These are phyloP conservation scores for Trametes sanguinea DNA, from an alignment of 768 basidiomycete species.

Conservation along the genomic window DNA sequence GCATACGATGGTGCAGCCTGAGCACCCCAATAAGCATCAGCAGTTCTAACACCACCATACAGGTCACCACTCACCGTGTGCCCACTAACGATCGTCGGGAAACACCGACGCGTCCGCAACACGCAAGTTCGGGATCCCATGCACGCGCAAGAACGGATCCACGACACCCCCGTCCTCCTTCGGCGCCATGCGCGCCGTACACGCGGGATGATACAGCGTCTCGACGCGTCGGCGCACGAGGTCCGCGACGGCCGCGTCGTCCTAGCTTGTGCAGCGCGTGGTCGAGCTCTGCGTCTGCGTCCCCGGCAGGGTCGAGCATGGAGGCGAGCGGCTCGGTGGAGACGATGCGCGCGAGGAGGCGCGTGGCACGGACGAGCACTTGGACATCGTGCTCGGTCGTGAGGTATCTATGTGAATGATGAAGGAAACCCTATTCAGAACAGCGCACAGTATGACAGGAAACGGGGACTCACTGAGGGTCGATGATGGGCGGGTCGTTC, in stretches of 20 bases:
- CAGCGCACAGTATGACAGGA: no score
- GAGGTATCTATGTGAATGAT: constrained; percentile 41
- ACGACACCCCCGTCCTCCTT: constrained; percentile 43
- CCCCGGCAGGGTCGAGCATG: constrained; percentile 36
- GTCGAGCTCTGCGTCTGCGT: constrained; percentile 36
- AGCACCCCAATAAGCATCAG: neutral
- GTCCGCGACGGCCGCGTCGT: constrained; percentile 39
- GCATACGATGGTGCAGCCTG: constrained; percentile 33
- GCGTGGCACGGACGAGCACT: constrained; percentile 43
- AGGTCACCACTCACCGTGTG: constrained; percentile 42
- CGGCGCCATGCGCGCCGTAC: constrained; percentile 44
- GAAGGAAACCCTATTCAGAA: neutral
- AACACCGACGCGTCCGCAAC: constrained; percentile 50
- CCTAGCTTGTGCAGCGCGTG: constrained; percentile 38
- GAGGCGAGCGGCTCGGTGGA: constrained; percentile 41
- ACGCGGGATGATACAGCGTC: constrained; percentile 48
- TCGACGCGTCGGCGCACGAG: constrained; percentile 37
- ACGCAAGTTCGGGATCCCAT: constrained; percentile 44
- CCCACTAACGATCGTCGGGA: constrained; percentile 45
- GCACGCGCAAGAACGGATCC: constrained; percentile 44
- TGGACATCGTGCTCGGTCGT: constrained; percentile 43
- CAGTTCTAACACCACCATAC: neutral
- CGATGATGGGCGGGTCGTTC: constrained; percentile 44
- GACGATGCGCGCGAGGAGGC: constrained; percentile 40
- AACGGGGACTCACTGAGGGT: constrained; percentile 40